phyloP scores from a whole-genome alignment of 2,329 filamentous ascomycete species.

The Monilinia vaccinii-corymbosi region DNA sequence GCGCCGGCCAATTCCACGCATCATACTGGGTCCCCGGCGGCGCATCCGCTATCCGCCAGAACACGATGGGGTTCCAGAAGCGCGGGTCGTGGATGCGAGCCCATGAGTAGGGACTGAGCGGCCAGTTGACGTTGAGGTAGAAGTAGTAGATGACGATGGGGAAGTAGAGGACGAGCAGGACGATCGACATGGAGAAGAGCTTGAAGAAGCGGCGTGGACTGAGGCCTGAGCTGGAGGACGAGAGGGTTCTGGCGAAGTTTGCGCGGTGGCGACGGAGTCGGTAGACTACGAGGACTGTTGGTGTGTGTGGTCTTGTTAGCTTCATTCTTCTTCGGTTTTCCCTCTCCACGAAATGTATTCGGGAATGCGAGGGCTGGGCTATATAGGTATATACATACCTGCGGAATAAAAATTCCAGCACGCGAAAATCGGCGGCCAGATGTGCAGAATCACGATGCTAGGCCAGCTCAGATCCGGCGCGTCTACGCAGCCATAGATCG shows the following conservation, averaged over 20 bases:
- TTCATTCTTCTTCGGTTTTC: no score
- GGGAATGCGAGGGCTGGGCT: constrained; percentile 15
- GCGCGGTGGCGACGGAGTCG: constrained; percentile 52
- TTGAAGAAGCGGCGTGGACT: constrained; percentile 53
- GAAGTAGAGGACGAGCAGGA: constrained; percentile 41
- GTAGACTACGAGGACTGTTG: constrained; percentile 50
- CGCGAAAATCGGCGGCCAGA: constrained; percentile 48
- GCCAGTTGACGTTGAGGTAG: constrained; percentile 37
- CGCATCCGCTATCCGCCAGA: constrained; percentile 33
- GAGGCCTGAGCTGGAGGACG: constrained; percentile 39
- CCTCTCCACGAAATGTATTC: neutral
- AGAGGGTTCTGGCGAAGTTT: constrained; percentile 47
- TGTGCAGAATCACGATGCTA: constrained; percentile 41
- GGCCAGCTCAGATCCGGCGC: constrained; percentile 48
- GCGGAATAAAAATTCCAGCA: constrained; percentile 47
- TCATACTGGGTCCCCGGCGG: constrained; percentile 38
- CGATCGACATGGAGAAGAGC: constrained; percentile 46
- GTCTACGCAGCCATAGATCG: constrained; percentile 49
- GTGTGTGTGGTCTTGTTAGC: neutral
- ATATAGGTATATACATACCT: constrained; percentile 38
- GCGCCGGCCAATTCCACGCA: constrained; percentile 46
- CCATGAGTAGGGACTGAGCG: constrained; percentile 42
- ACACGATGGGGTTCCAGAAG: constrained; percentile 40
- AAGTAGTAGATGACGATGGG: constrained; percentile 45
- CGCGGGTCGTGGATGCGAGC: constrained; percentile 38